phyloP scores from a whole-genome alignment of 2,329 filamentous ascomycete genomes.

The Nigrospora osmanthi region DNA sequence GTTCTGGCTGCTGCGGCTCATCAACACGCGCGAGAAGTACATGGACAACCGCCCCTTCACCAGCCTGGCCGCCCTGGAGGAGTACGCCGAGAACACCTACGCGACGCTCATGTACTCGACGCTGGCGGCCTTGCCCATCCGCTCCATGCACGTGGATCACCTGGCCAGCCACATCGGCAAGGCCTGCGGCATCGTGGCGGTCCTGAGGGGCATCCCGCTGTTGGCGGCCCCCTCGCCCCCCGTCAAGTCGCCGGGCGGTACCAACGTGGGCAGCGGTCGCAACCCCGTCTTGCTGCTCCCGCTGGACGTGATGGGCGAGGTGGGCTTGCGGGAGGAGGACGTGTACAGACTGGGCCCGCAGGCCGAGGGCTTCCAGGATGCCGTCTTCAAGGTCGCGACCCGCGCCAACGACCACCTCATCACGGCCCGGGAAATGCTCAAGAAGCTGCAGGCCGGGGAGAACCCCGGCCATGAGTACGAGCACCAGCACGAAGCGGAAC shows the following conservation, averaged over 20 bases:
- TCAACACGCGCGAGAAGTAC: constrained; percentile 74
- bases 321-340: constrained; percentile 77
- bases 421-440: constrained; percentile 86
- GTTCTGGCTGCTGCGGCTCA: constrained; percentile 69
- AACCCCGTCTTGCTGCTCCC: constrained; percentile 64
- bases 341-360: constrained; percentile 72
- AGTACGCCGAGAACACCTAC: constrained; percentile 91
- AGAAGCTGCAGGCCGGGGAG: constrained; percentile 65
- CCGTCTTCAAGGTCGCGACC: constrained; percentile 86
- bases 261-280: constrained; percentile 25
- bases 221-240: constrained; percentile 68
- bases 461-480: constrained; percentile 83
- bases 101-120: constrained; percentile 87
- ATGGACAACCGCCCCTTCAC: constrained; percentile 79
- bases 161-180: constrained; percentile 94
- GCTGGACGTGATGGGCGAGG: constrained; percentile 80
- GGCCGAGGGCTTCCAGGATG: constrained; percentile 79
- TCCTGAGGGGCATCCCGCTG: constrained; percentile 80
- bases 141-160: constrained; percentile 82
- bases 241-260: constrained; percentile 32
- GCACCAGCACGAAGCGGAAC: constrained; percentile 70
- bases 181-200: constrained; percentile 77
- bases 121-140: constrained; percentile 69
- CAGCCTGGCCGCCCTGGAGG: constrained; percentile 66
- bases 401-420: constrained; percentile 93